These are phyloP conservation scores for Dictyostelium brefeldianum DNA, from an alignment of 78 protist species.

Conservation along the genomic window DNA sequence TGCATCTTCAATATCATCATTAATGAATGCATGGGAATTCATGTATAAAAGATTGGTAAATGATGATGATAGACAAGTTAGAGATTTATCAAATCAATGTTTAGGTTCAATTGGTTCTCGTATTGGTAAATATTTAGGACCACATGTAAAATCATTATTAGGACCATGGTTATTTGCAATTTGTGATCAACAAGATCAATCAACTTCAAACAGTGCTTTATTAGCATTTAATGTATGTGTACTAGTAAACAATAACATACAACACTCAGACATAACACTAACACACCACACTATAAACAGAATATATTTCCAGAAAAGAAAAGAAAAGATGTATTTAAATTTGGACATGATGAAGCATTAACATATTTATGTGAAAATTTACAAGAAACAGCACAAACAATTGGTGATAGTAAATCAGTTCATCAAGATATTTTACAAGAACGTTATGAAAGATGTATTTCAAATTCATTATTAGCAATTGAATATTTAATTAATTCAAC, in stretches of 20 bases:
- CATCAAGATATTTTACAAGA: conserved; percentile 62
- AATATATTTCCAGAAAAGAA: conserved; percentile 72
- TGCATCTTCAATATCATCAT: conserved; percentile 16
- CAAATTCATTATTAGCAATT: conserved; percentile 62
- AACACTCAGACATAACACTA: too few relatives aligned
- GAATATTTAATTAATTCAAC: conserved; percentile 53
- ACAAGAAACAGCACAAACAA: conserved; percentile 37
- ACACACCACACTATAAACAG: too few relatives aligned
- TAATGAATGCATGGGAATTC: conserved; percentile 59
- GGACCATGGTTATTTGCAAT: conserved; percentile 70
- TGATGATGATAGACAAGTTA: conserved; percentile 54
- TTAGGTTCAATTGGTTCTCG: conserved; percentile 48
- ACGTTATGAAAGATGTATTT: conserved; percentile 64
- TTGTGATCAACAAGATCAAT: conserved; percentile 61
- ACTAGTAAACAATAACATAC: too few relatives aligned
- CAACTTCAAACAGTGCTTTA: conserved; percentile 35
- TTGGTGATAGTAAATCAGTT: conserved; percentile 60
- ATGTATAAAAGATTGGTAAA: conserved; percentile 46
- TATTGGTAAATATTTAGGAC: conserved; percentile 59
- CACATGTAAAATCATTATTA: conserved; percentile 45
- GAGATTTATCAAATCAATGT: conserved; percentile 27
- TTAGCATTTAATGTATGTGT: conserved; percentile 48
- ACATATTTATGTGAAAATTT: conserved; percentile 49
- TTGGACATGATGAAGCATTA: conserved; percentile 66
- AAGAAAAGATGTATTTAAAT: conserved; percentile 57